Conservation (phyloP, 2,329 filamentous ascomycete species). For the Pyrenophora teres region DNA sequence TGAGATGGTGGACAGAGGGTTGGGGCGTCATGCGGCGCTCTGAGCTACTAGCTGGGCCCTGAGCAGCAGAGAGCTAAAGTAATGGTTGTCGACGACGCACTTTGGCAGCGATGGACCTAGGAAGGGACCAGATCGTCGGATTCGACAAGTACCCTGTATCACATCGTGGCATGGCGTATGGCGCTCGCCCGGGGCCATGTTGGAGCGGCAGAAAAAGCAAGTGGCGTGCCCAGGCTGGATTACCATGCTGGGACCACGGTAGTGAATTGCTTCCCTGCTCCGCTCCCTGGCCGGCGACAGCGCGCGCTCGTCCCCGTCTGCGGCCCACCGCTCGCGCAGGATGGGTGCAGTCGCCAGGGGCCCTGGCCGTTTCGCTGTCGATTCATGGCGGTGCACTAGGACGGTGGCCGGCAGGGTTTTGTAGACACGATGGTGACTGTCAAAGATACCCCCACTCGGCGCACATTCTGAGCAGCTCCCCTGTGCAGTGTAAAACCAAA, state of each 20-base stretch:
- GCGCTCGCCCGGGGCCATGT: slow-evolving; percentile 34
- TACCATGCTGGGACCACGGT: slow-evolving; percentile 28
- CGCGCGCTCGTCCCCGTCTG: slow-evolving; percentile 24
- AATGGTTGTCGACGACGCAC: slow-evolving; percentile 35
- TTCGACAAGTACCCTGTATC: slow-evolving; percentile 46
- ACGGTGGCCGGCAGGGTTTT: slow-evolving; percentile 29
- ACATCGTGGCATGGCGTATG: slow-evolving; percentile 47
- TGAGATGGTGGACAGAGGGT: slow-evolving; percentile 38
- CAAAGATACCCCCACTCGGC: slow-evolving; percentile 34
- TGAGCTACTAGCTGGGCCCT: slow-evolving; percentile 38
- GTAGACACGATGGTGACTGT: slow-evolving; percentile 33
- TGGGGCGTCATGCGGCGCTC: slow-evolving; percentile 45
- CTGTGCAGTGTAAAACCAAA: slow-evolving; percentile 34
- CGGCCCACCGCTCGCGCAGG: slow-evolving; percentile 23
- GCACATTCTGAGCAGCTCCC: slow-evolving; percentile 18
- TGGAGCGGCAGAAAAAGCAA: slow-evolving; percentile 38
- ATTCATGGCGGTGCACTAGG: slow-evolving; percentile 35
- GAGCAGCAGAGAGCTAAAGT: slow-evolving; percentile 43
- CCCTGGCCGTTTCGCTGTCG: slow-evolving; percentile 35
- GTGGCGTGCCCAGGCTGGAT: slow-evolving; percentile 28
- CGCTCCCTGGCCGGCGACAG: slow-evolving; percentile 17
- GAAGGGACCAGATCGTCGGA: slow-evolving; percentile 49
- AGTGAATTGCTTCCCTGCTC: slow-evolving; percentile 28
- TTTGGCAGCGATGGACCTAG: slow-evolving; percentile 36
- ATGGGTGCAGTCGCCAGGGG: slow-evolving; percentile 31